Percentiles rank a stretch among this genome's conserved stretches.
These are phyloP conservation scores for Saturnispora dispora DNA, from an alignment of 805 yeast genomes.

Conservation along the genomic window DNA sequence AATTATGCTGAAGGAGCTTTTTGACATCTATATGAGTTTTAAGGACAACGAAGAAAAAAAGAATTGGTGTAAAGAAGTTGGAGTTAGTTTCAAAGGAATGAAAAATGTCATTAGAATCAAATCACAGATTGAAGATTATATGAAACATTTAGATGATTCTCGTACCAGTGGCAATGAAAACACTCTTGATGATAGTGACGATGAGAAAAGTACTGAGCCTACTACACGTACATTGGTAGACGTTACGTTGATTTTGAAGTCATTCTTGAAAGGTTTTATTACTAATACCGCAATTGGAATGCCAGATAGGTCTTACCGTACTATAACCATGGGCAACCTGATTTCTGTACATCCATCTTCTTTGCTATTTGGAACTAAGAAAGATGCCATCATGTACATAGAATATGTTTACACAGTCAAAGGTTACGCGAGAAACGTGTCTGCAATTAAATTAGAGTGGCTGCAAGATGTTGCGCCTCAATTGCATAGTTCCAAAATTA, in stretches of 20 bases:
- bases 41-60: constrained; percentile 46
- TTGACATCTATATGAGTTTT: constrained; percentile 43
- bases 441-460: constrained; percentile 76
- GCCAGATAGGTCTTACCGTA: constrained; percentile 89
- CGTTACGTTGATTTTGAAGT: constrained; percentile 53
- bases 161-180: constrained; percentile 21
- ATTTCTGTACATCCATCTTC: constrained; percentile 90
- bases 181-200: constrained; percentile 22
- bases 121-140: constrained; percentile 63
- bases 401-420: constrained; percentile 90
- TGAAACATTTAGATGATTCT: constrained; percentile 38
- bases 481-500: constrained; percentile 24
- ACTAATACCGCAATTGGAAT: constrained; percentile 86
- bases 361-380: constrained; percentile 66
- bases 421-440: constrained; percentile 88
- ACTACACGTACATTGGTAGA: constrained; percentile 31
- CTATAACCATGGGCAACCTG: constrained; percentile 75
- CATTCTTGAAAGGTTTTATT: constrained; percentile 78
- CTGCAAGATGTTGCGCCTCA: constrained; percentile 74
- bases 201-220: constrained; percentile 22
- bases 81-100: constrained; percentile 71
- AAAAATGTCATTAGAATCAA: constrained; percentile 68
- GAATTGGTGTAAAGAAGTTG: constrained; percentile 77
- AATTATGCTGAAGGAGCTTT: constrained; percentile 69
- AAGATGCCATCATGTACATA: constrained; percentile 86